A percentile compares a stretch with the other conserved stretches of the same genome.
phyloP scores from a whole-genome alignment of 2,329 filamentous ascomycete species.

The Karstenula rhodostoma region DNA sequence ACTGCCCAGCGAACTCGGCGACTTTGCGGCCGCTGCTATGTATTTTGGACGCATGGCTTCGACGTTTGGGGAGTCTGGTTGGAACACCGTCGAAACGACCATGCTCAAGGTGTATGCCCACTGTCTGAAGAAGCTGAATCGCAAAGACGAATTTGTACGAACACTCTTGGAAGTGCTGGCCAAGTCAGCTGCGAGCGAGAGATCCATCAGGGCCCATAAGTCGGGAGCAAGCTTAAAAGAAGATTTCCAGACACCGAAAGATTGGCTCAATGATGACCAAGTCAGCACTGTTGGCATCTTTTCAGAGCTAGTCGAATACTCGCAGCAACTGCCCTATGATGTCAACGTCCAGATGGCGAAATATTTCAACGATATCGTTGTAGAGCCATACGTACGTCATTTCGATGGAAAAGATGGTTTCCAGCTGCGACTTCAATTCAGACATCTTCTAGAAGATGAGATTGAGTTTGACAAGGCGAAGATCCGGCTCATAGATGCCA shows the following conservation, averaged over 20 bases:
- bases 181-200: slow-evolving; percentile 62
- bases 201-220: slow-evolving; percentile 33
- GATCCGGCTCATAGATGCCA: slow-evolving; percentile 67
- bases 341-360: slow-evolving; percentile 72
- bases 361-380: slow-evolving; percentile 75
- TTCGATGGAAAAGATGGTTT: slow-evolving; percentile 78
- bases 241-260: slow-evolving; percentile 19
- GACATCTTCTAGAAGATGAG: slow-evolving; percentile 75
- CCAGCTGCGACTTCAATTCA: slow-evolving; percentile 70
- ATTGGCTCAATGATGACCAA: slow-evolving; percentile 51
- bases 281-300: slow-evolving; percentile 50
- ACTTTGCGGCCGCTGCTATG: slow-evolving; percentile 75
- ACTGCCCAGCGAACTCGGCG: slow-evolving; percentile 63
- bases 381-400: slow-evolving; percentile 75
- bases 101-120: slow-evolving; percentile 86
- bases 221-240: slow-evolving; percentile 24
- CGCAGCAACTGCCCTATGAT: slow-evolving; percentile 64
- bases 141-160: slow-evolving; percentile 80
- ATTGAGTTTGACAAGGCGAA: slow-evolving; percentile 71
- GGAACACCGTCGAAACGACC: slow-evolving; percentile 80
- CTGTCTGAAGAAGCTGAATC: slow-evolving; percentile 79
- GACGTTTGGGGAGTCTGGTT: slow-evolving; percentile 79
- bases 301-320: slow-evolving; percentile 56
- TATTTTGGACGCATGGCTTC: slow-evolving; percentile 82
- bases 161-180: slow-evolving; percentile 77